Evolutionary conservation across 2,329 filamentous ascomycete genomes (phyloP).

Genomic region (Myriangium duriaei): DNA sequence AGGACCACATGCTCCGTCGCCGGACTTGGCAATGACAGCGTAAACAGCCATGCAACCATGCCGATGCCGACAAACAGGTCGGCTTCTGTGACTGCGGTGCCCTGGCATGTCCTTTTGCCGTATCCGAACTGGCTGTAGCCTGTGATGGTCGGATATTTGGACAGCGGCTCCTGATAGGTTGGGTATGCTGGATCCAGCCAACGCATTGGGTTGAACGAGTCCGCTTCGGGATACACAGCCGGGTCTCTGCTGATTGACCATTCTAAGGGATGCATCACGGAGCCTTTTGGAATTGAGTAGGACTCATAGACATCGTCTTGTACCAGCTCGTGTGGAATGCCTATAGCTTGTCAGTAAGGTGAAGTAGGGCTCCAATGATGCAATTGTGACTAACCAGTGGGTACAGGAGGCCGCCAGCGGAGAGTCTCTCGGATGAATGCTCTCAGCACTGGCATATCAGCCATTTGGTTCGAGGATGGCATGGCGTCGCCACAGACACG

Average conservation of each 20-base stretch:
- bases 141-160: conserved; percentile 49
- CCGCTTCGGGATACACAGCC: conserved; percentile 49
- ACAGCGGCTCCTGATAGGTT: conserved; percentile 52
- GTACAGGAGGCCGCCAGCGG: conserved; percentile 46
- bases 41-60: conserved; percentile 14
- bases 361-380: background rate
- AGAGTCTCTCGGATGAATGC: conserved; percentile 47
- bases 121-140: conserved; percentile 54
- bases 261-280: conserved; percentile 40
- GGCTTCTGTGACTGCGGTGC: conserved; percentile 50
- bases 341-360: conserved; percentile 16
- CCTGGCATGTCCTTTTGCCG: conserved; percentile 50
- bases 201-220: conserved; percentile 49
- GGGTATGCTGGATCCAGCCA: conserved; percentile 52
- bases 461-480: conserved; percentile 39
- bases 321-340: conserved; percentile 40
- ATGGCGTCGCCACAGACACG: conserved; percentile 40
- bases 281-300: conserved; percentile 40
- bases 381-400: conserved; percentile 24
- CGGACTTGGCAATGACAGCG: background rate
- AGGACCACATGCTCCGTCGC: background rate
- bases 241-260: conserved; percentile 44
- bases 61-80: conserved; percentile 39
- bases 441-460: conserved; percentile 40
- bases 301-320: conserved; percentile 41